A percentile compares a stretch with the other conserved stretches of the same genome.
phyloP scores from a whole-genome alignment of 2,329 filamentous ascomycete genomes.

The Corniculantispora saksenae region DNA sequence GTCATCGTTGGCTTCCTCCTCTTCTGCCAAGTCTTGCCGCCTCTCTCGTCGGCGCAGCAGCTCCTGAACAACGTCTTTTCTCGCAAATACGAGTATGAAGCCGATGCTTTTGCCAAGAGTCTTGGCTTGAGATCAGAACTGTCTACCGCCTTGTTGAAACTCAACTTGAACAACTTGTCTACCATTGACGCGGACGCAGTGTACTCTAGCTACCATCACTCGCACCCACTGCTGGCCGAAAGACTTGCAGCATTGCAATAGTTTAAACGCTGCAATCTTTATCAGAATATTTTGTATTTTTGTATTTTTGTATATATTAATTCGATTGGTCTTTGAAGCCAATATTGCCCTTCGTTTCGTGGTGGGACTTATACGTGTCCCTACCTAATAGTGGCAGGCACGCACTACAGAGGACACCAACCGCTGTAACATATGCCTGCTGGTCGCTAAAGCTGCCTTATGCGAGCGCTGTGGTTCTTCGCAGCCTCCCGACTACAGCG shows the following conservation, averaged over 20 bases:
- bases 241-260: constrained; percentile 87
- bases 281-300: too few relatives aligned
- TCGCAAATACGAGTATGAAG: constrained; percentile 92
- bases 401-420: too few relatives aligned
- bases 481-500: too few relatives aligned
- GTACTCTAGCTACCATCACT: constrained; percentile 98
- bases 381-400: too few relatives aligned
- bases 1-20: constrained; percentile 97
- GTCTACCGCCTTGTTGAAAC: constrained; percentile 86
- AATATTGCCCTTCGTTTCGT: too few relatives aligned
- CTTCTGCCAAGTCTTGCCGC: constrained; percentile 90
- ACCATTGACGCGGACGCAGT: constrained; percentile 99
- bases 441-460: too few relatives aligned
- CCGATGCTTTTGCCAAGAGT: constrained; percentile 82
- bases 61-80: constrained; percentile 94
- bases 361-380: too few relatives aligned
- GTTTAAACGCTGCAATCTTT: too few relatives aligned
- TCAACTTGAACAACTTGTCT: constrained; percentile 96
- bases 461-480: too few relatives aligned
- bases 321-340: too few relatives aligned
- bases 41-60: constrained; percentile 90
- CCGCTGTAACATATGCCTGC: too few relatives aligned
- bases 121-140: constrained; percentile 84
- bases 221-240: constrained; percentile 93
- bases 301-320: too few relatives aligned